Percentiles rank a stretch among this genome's conserved stretches.
These are phyloP conservation scores for Eutypella sp. DNA, from an alignment of 2,329 filamentous ascomycete genomes.

Conservation along the genomic window DNA sequence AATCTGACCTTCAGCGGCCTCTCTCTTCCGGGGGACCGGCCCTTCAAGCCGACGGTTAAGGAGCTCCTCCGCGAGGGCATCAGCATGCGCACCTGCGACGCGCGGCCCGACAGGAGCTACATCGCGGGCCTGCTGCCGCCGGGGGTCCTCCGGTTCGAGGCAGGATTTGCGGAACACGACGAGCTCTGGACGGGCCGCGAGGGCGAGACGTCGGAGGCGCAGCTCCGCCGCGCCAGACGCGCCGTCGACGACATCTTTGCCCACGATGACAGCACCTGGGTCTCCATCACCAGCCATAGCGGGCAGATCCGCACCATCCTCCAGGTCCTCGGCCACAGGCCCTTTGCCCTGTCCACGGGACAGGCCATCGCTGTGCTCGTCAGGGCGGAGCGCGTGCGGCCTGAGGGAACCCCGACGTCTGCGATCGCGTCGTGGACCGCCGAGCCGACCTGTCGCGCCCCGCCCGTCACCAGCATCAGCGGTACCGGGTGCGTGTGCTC, in stretches of 20 bases:
- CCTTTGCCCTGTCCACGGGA: constrained; percentile 60
- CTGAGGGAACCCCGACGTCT: constrained; percentile 20
- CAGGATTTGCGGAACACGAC: constrained; percentile 54
- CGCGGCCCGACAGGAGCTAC: constrained; percentile 48
- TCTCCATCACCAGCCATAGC: constrained; percentile 57
- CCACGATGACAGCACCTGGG: constrained; percentile 47
- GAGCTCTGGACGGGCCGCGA: constrained; percentile 37
- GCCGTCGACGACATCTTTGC: constrained; percentile 54
- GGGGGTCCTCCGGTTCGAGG: constrained; percentile 55
- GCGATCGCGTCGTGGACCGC: constrained; percentile 32
- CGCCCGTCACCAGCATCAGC: constrained; percentile 38
- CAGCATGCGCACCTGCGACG: constrained; percentile 64
- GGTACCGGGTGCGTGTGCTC: constrained; percentile 39
- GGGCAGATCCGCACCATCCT: constrained; percentile 51
- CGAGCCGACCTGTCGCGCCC: constrained; percentile 38
- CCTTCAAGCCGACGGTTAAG: constrained; percentile 57
- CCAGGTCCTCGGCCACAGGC: constrained; percentile 53
- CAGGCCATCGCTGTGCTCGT: constrained; percentile 64
- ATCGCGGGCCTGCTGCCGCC: constrained; percentile 48
- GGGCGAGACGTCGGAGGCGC: constrained; percentile 40
- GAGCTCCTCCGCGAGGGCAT: constrained; percentile 63
- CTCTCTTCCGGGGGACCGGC: constrained; percentile 40
- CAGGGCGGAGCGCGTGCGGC: constrained; percentile 43
- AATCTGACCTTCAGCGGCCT: constrained; percentile 55
- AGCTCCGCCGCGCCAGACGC: constrained; percentile 43